Conservation (phyloP, 176 grass and related monocot genomes). For the Paspalum notatum region DNA sequence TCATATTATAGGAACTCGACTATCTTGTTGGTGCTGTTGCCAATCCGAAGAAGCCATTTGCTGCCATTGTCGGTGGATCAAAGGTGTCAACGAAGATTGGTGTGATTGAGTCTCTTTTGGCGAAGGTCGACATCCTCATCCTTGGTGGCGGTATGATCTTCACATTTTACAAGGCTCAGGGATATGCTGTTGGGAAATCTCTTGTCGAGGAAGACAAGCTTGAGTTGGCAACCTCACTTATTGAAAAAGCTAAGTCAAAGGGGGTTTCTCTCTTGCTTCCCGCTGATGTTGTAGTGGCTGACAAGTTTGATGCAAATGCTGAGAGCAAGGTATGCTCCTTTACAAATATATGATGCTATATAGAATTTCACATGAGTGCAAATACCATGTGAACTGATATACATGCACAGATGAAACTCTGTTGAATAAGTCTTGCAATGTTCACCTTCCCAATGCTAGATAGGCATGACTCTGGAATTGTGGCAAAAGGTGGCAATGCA, state of each 20-base stretch:
- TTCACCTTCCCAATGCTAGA: not conserved
- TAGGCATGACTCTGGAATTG: not conserved
- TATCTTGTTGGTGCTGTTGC: constrained; percentile 85
- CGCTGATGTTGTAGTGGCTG: constrained; percentile 73
- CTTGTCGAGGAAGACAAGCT: constrained; percentile 90
- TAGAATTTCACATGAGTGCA: not conserved
- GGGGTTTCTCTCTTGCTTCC: constrained; percentile 75
- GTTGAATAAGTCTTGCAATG: not conserved
- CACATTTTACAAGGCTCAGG: constrained; percentile 91
- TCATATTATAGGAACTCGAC: constrained; percentile 65
- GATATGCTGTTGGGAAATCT: constrained; percentile 68
- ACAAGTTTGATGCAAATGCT: constrained; percentile 80
- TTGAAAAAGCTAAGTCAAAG: constrained; percentile 71
- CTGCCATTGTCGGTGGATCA: constrained; percentile 86
- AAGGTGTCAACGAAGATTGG: constrained; percentile 88
- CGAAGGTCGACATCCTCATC: constrained; percentile 81
- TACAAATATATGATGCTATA: not conserved
- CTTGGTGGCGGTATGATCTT: constrained; percentile 89
- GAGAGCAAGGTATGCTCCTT: constrained; percentile 71
- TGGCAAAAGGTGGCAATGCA: not conserved
- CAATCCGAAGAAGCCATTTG: constrained; percentile 81
- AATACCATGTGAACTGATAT: no score
- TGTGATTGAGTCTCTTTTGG: constrained; percentile 78
- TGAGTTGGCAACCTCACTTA: constrained; percentile 63
- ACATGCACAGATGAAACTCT: not conserved